Percentiles rank a stretch among this genome's conserved stretches.
Conservation (phyloP, 371 early-diverging fungal species). For the Capillidium heterosporum region DNA sequence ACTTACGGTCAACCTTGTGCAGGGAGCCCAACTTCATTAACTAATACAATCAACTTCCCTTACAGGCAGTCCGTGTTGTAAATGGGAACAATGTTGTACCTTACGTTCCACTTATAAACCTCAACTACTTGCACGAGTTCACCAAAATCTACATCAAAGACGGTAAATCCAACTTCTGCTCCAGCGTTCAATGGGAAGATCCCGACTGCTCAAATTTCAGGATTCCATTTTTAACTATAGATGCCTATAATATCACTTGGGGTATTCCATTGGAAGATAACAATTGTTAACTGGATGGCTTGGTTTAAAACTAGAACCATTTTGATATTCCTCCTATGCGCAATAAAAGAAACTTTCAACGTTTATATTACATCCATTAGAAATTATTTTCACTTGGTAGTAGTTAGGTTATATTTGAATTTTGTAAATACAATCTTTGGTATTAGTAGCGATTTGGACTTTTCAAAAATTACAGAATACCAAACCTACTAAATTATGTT, state of each 20-base stretch:
- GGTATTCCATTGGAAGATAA: not conserved
- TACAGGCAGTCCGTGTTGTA: slow-evolving; percentile 18
- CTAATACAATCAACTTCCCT: slow-evolving; percentile 13
- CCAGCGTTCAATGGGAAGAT: not conserved
- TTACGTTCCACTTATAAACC: slow-evolving; percentile 23
- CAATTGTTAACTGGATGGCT: not conserved
- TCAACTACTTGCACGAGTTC: slow-evolving; percentile 21
- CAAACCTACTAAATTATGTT: too few relatives aligned
- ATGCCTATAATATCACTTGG: not conserved
- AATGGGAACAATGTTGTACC: slow-evolving; percentile 27
- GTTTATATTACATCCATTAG: too few relatives aligned
- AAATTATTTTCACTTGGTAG: too few relatives aligned
- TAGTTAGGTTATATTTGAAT: too few relatives aligned
- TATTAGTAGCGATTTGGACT: too few relatives aligned
- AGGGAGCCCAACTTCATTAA: slow-evolving; percentile 24
- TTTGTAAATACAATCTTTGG: too few relatives aligned
- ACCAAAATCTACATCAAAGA: slow-evolving; percentile 22
- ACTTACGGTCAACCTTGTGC: slow-evolving; percentile 24
- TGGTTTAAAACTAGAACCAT: too few relatives aligned
- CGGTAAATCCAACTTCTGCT: not conserved
- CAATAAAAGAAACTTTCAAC: too few relatives aligned
- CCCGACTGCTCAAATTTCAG: not conserved
- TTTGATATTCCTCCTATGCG: too few relatives aligned
- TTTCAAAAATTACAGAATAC: too few relatives aligned
- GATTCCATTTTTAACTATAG: not conserved